Evolutionary conservation across 1,284 basidiomycete genomes (phyloP).

Genomic region (Ustilago shanxiensis): DNA sequence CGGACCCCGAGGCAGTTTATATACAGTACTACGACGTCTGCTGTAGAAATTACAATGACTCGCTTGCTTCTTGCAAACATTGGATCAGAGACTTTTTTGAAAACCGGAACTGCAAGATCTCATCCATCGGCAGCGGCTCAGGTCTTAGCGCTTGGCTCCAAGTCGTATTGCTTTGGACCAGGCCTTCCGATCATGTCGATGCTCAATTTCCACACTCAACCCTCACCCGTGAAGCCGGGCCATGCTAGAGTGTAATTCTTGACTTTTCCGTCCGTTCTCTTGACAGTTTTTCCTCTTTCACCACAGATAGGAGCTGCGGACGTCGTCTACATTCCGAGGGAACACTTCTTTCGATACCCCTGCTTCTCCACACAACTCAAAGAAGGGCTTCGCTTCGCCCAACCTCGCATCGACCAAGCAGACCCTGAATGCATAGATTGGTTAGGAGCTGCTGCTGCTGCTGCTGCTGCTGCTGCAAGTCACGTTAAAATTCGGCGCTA

Average conservation of each 20-base stretch:
- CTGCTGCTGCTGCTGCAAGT: neutral
- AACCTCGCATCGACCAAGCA: neutral
- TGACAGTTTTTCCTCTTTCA: no score
- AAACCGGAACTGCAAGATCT: neutral
- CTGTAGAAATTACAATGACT: neutral
- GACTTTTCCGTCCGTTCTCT: no score
- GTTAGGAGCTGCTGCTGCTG: neutral
- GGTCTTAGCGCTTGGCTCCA: neutral
- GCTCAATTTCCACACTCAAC: no score
- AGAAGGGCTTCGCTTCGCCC: neutral
- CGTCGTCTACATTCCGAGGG: neutral
- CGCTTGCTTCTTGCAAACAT: neutral
- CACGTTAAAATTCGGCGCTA: neutral
- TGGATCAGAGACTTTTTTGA: neutral
- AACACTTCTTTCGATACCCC: neutral
- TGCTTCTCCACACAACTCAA: no score
- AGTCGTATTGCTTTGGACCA: neutral
- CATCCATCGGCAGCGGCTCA: neutral
- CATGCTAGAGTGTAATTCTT: neutral
- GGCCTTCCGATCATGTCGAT: no score
- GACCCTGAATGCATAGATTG: slow-evolving; percentile 3
- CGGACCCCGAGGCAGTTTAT: no score
- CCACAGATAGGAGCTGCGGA: neutral
- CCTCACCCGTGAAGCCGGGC: no score
- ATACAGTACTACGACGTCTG: no score